These are phyloP conservation scores for Pontederia crassipes DNA, from an alignment of 176 grass and related monocot species.

Conservation along the genomic window DNA sequence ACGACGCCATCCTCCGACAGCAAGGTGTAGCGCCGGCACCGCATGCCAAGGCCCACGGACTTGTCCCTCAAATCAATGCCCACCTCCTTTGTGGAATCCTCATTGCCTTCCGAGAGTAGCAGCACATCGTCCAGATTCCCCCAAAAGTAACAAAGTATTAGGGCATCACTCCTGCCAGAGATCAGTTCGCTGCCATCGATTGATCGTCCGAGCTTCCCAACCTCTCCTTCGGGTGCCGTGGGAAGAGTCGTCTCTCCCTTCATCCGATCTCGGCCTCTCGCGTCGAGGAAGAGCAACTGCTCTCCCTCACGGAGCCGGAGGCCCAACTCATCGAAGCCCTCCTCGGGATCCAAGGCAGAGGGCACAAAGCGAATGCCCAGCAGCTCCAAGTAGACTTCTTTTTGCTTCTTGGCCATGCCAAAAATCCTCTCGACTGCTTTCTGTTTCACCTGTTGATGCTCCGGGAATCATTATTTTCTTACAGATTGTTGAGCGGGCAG, in stretches of 20 bases:
- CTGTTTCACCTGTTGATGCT: neutral
- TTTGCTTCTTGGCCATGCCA: neutral
- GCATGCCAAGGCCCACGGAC: too few species aligned
- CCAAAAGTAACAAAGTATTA: too few species aligned
- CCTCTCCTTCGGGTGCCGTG: too few species aligned
- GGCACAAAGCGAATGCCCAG: slow-evolving; percentile 45
- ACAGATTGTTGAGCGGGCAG: slow-evolving; percentile 63
- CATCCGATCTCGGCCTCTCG: slow-evolving; percentile 13
- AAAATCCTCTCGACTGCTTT: neutral
- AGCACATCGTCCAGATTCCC: too few species aligned
- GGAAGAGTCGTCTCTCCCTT: neutral
- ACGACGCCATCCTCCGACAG: too few species aligned
- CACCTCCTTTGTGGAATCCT: too few species aligned
- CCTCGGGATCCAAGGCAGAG: slow-evolving; percentile 66
- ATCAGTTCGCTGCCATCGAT: too few species aligned
- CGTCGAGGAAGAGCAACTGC: neutral
- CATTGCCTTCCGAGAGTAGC: too few species aligned
- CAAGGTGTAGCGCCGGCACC: too few species aligned
- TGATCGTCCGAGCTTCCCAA: too few species aligned
- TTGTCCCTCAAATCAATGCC: too few species aligned
- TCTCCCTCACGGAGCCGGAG: slow-evolving; percentile 44
- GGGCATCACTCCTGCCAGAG: too few species aligned
- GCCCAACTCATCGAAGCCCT: slow-evolving; percentile 57
- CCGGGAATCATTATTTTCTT: neutral
- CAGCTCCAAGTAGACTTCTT: slow-evolving; percentile 53